A percentile compares a stretch with the other conserved stretches of the same genome.
Conservation (phyloP, 768 basidiomycete genomes). For the Kwoniella bestiolae region DNA sequence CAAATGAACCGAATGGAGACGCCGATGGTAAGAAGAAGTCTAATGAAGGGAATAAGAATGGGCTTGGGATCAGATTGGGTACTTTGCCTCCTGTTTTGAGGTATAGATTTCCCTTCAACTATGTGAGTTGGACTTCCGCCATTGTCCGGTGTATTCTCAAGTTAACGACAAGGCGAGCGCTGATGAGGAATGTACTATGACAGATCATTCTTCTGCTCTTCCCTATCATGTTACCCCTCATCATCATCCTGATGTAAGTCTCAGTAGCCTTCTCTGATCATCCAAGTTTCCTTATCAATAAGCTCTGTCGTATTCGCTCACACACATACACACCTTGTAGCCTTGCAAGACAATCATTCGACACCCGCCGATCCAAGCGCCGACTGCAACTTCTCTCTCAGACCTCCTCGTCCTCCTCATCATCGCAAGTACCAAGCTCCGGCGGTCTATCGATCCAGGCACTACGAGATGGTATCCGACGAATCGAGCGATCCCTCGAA, state of each 20-base stretch:
- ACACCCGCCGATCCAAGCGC: slow-evolving; percentile 33
- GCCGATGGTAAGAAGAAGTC: slow-evolving; percentile 2
- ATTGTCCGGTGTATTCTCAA: neutral
- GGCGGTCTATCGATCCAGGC: slow-evolving; percentile 35
- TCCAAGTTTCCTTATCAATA: no score
- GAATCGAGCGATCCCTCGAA: slow-evolving; percentile 39
- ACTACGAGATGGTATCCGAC: slow-evolving; percentile 33
- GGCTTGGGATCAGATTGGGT: slow-evolving; percentile 20
- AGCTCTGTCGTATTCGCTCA: no score
- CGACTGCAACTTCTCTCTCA: slow-evolving; percentile 33
- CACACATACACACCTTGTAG: no score
- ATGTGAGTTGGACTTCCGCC: slow-evolving; percentile 28
- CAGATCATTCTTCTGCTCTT: slow-evolving; percentile 40
- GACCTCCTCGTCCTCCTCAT: slow-evolving; percentile 3
- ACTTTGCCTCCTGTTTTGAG: slow-evolving; percentile 42
- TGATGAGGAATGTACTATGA: neutral
- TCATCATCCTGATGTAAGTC: slow-evolving; percentile 41
- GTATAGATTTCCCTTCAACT: slow-evolving; percentile 46
- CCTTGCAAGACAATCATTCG: slow-evolving; percentile 31
- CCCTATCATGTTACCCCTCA: slow-evolving; percentile 40
- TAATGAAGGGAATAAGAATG: slow-evolving; percentile 15
- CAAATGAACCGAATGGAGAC: slow-evolving; percentile 1
- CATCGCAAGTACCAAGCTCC: slow-evolving; percentile 16
- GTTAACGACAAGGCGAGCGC: neutral
- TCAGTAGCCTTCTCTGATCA: no score